Base-by-base conservation (phyloP, 2,329 filamentous ascomycete species). In the Mycosphaerelloides madeirae region DNA sequence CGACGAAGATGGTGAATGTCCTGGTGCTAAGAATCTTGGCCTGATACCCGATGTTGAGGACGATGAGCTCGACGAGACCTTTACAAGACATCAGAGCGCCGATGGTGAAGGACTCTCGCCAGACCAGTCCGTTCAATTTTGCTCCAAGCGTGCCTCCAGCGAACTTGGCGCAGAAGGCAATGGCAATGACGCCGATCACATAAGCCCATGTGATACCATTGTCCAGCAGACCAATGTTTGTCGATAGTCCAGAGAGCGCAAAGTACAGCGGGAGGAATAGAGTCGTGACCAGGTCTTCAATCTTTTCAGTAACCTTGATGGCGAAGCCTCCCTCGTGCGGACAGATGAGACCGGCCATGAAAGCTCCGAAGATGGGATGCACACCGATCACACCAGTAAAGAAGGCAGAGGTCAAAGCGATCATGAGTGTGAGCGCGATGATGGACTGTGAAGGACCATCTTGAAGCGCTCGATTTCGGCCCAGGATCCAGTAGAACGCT, bases 31-130 rank as follows among this genome's bases (percentile, higher is more conserved):
- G 73, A 49, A 95, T 94, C 29, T 80, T 81, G 15, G 89, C 88
- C 69, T 91, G 83, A 2, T 90, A 74, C 34, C 89, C 88, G 56
- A 97, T 88, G 59, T 86, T 85, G 65, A 95, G 66, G n/a, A 96
- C 90, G 64, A 97, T 96, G 41, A 97, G 72, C 65, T 96, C 90
- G 0, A 96, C 90, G 8, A 97, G 74, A 58, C 91, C 91, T 66
- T 97, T 97, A 67, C 91, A 97, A 68, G 87, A 95, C 91, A 97
- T 97, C 58, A 96, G 69, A 13, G 84, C 81, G 12, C 91, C 91
- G 54, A 97, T 93, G 1, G 87, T 81, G 25, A 94, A 79, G 45
- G 85, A 90, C 65, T 97, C 91, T 47, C 90, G 79, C 91, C 91
- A 97, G 1, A 94, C 77, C 39, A 96, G 73, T 19, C 85, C 88